Base-by-base conservation (phyloP, 345 rosid species). In the Gossypioides kirkii region DNA sequence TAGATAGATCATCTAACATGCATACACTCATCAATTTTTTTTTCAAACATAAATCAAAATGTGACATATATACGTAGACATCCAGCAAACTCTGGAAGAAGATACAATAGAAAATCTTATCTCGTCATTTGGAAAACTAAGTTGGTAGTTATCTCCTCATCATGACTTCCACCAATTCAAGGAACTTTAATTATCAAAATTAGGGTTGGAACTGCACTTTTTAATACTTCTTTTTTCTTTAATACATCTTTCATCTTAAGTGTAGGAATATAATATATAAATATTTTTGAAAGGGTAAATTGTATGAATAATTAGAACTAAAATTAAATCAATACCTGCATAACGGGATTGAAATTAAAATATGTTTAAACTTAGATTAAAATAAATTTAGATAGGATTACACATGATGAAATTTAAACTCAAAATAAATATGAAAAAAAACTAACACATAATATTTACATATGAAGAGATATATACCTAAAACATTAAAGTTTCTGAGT, bases 81-180 rank as follows among this genome's bases (percentile, higher is more conserved):
- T 74, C 46, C 84, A 79, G 83, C 83, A 73, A 83, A 70, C 70
- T 55, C 28, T 55, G 2, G 22, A 6, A 54, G 52, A 61, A 61
- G 78, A 73, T 75, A 26, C 53, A 63, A 10, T 77, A 82, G 61
- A 78, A 80, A 85, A 85, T 45, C 14, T 80, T 82, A 80, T 82
- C 84, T 32, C 70, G 0, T 74, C 49, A 42, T 63, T 70, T 17
- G 11, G 82, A 86, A 84, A 84, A 79, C 73, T 52, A 82, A 62
- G 77, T 76, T 74, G 76, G 77, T 77, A 69, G 86, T 79, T 65
- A 50, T 80, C 83, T 26, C 20, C 58, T 23, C 84, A 77, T 81
- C 84, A 82, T 82, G 79, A 78, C 75, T 59, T 46, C 85, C 83
- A 79, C 86, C 82, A 67, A 16, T 12, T 17, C 43, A 78, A 69